Evolutionary conservation across 306 rosid species (phyloP), one percentile per base, ranked within the genome.

Genomic region (Ziziphus jujuba): DNA sequence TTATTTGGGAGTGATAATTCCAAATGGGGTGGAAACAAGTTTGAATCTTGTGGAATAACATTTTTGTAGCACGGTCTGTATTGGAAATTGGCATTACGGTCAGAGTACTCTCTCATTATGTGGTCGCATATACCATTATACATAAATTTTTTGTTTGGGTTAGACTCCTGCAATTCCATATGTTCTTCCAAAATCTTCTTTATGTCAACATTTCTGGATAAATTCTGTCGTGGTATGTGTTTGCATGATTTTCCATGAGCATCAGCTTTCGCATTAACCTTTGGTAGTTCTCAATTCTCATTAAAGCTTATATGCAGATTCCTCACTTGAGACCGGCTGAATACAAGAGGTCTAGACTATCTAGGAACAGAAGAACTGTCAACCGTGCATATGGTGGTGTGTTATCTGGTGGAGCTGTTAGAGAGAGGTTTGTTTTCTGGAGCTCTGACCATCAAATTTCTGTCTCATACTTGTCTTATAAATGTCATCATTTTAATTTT

Each of bases 341-440:
- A 63, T 88, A 88, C 38, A 88, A 88, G 83, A 77, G 95, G 62
- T 85, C 95, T 15, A 85, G 95, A 74, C 61, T 88, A 22, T 57
- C 91, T 28, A 84, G 95, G 77, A 88, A 88, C 70, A 75, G 89
- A 14, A 85, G 95, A 79, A 88, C 95, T 51, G 87, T 85, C 21
- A 88, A 84, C 67, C 82, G 95, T 10, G 86, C 89, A 21, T 88
- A 88, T 60, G 95, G 95, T 4, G 91, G 95, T 16, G 91, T 88
- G 50, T 68, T 88, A 51, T 88, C 89, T 1, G 89, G 91, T 53
- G 71, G 91, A 40, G 95, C 95, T 69, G 95, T 88, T 21, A 69
- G 91, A 67, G 95, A 88, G 75, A 88, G 95, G 95, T 88, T 56
- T 80, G 89, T 76, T 40, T 31, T 68, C 7, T 14, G 17, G 0